Percentiles rank a stretch among this genome's conserved stretches.
phyloP scores from a whole-genome alignment of 495 filamentous ascomycete species.

The Aspergillus sparsus region DNA sequence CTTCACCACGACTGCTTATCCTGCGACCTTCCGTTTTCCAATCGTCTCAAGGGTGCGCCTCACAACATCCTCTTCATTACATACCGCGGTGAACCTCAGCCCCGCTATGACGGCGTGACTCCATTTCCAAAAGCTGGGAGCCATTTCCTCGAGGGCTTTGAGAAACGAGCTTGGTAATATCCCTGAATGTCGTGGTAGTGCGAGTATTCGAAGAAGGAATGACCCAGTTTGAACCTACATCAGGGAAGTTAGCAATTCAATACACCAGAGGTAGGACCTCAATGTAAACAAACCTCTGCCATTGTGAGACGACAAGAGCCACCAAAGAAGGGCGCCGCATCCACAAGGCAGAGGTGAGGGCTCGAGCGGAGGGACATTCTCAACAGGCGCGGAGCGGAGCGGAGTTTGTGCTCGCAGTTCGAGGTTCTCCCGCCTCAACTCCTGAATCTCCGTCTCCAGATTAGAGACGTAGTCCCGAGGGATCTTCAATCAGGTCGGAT shows the following conservation, averaged over 20 bases:
- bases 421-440: background rate
- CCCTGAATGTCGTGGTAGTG: conserved; percentile 47
- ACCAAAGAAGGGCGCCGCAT: conserved; percentile 71
- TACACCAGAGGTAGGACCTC: background rate
- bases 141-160: conserved; percentile 50
- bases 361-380: background rate
- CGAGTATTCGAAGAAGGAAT: conserved; percentile 62
- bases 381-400: background rate
- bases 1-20: too few relatives aligned
- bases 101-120: conserved; percentile 59
- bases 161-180: conserved; percentile 47
- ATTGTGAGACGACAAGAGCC: conserved; percentile 72
- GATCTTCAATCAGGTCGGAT: background rate
- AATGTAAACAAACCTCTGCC: conserved; percentile 75
- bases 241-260: background rate
- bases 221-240: conserved; percentile 50
- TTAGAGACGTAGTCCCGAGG: background rate
- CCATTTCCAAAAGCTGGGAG: conserved; percentile 71
- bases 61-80: conserved; percentile 42
- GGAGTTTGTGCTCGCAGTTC: background rate
- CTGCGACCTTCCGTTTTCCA: background rate
- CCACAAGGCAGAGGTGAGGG: background rate
- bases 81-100: conserved; percentile 69
- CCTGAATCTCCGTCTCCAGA: background rate
- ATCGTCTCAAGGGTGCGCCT: conserved; percentile 25